These are phyloP conservation scores for Exophiala xenobiotica DNA, from an alignment of 2,329 filamentous ascomycete species.

Conservation along the genomic window DNA sequence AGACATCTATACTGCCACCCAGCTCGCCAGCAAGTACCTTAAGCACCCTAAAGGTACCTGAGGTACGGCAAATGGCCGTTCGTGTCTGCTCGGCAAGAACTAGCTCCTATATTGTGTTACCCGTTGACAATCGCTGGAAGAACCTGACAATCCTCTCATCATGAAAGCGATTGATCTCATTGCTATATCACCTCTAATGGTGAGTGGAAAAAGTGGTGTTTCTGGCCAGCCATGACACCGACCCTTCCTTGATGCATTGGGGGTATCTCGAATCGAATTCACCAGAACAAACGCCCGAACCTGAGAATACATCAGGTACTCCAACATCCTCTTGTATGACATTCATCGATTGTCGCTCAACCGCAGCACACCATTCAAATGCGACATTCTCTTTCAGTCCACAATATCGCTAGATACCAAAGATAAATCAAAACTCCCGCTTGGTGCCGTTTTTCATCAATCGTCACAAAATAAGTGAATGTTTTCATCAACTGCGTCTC, in stretches of 20 bases:
- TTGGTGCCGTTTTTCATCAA: constrained; percentile 22
- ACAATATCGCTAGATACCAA: constrained; percentile 2
- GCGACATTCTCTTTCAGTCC: neutral
- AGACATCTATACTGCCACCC: neutral
- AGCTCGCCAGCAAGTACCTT: neutral
- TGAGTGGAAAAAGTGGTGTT: neutral
- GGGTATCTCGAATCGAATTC: constrained; percentile 1
- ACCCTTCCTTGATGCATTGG: constrained; percentile 1
- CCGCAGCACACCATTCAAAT: neutral
- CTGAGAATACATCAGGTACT: neutral
- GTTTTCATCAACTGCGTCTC: constrained; percentile 14
- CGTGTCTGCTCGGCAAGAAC: too few species aligned
- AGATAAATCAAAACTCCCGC: constrained; percentile 20
- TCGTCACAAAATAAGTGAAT: constrained; percentile 23
- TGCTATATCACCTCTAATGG: constrained; percentile 1
- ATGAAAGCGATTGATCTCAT: too few species aligned
- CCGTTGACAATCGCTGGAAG: too few species aligned
- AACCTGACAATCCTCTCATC: too few species aligned
- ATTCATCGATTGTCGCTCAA: neutral
- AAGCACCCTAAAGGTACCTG: too few species aligned
- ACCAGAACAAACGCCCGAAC: neutral
- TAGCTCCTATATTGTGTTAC: too few species aligned
- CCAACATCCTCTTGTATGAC: neutral
- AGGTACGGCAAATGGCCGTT: too few species aligned
- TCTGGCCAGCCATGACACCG: constrained; percentile 1